These are phyloP conservation scores for Basipetospora chlamydospora DNA, from an alignment of 2,329 filamentous ascomycete species.

Conservation along the genomic window DNA sequence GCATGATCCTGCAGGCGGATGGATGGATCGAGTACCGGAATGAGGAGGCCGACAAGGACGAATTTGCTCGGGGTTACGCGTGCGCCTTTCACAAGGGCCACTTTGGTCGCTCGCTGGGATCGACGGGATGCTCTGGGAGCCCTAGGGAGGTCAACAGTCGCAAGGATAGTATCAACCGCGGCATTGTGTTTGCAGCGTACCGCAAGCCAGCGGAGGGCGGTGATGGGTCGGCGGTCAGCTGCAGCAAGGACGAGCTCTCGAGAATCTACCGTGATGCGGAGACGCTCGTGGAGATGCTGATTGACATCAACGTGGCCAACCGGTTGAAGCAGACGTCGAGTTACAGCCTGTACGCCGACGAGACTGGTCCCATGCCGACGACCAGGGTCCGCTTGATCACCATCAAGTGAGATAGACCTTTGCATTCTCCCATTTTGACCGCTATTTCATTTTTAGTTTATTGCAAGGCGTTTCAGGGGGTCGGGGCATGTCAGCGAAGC, in stretches of 20 bases:
- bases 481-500: too few species aligned
- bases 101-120: conserved; percentile 13
- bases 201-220: conserved; percentile 26
- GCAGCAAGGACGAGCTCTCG: conserved; percentile 26
- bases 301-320: conserved; percentile 31
- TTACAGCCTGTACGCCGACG: conserved; percentile 15
- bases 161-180: conserved; percentile 35
- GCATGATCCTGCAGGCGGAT: conserved; percentile 30
- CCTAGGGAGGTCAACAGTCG: background rate
- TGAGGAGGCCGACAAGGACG: conserved; percentile 23
- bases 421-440: too few species aligned
- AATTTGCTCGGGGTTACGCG: conserved; percentile 37
- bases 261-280: conserved; percentile 34
- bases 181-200: conserved; percentile 43
- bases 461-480: too few species aligned
- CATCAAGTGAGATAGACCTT: too few species aligned
- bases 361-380: conserved; percentile 24
- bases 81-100: conserved; percentile 36
- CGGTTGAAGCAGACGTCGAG: conserved; percentile 14
- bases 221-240: conserved; percentile 17
- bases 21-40: conserved; percentile 40
- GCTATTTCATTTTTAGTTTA: too few species aligned
- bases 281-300: conserved; percentile 35
- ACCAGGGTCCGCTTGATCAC: too few species aligned
- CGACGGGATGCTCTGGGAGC: conserved; percentile 10